phyloP scores from a whole-genome alignment of 441 rosid species.

The Corymbia citriodora region DNA sequence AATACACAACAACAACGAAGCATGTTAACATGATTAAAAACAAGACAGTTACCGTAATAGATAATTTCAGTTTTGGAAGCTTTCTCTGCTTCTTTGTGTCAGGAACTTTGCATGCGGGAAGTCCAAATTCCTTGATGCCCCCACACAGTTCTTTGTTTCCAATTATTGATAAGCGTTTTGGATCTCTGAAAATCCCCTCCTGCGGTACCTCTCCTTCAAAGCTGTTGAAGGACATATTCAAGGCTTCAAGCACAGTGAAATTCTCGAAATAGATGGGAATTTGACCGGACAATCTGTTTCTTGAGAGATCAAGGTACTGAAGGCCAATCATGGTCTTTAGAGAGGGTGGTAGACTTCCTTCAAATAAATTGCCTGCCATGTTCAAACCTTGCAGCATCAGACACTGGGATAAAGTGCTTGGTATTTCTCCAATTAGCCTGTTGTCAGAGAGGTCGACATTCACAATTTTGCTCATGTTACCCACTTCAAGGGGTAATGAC shows the following conservation, averaged over 20 bases:
- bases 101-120: accelerated
- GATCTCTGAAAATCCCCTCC: not conserved
- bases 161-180: not conserved
- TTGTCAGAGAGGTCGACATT: not conserved
- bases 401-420: not conserved
- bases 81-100: not conserved
- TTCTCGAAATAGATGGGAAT: slow-evolving; percentile 28
- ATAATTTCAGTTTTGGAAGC: not conserved
- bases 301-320: slow-evolving; percentile 25
- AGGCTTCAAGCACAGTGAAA: slow-evolving; percentile 16
- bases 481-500: not conserved
- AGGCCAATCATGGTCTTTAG: slow-evolving; percentile 19
- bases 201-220: slow-evolving; percentile 22
- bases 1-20: not conserved
- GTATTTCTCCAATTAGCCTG: not conserved
- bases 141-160: not conserved
- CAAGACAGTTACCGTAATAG: not conserved
- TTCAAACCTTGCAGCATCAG: not conserved
- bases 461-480: not conserved
- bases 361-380: slow-evolving; percentile 27
- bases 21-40: not conserved
- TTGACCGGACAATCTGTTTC: slow-evolving; percentile 15
- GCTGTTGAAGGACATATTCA: slow-evolving; percentile 29
- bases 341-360: slow-evolving; percentile 25
- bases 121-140: not conserved